Evolutionary conservation across 305 asterid genomes (phyloP).

Genomic region (Solanum hybrid): DNA sequence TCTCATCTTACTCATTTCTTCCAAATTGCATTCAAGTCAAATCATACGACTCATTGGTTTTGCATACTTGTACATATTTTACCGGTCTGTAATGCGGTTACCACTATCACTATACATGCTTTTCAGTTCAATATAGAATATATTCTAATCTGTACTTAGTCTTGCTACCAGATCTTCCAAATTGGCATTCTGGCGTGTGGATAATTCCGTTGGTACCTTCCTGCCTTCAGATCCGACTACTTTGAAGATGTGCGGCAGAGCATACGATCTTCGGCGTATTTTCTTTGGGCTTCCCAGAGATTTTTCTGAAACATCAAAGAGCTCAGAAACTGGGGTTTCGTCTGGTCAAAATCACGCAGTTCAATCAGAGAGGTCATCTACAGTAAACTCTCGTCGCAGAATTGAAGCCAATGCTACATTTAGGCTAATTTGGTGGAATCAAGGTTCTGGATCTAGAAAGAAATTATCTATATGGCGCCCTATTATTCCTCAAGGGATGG

Average conservation of each 20-base stretch:
- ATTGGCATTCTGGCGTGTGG: slow-evolving; percentile 94
- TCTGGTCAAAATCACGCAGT: slow-evolving; percentile 36
- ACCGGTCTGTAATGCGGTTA: background rate
- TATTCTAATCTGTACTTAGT: background rate
- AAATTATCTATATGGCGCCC: slow-evolving; percentile 95
- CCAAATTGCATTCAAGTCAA: background rate
- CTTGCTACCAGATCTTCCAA: slow-evolving; percentile 44
- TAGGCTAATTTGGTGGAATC: slow-evolving; percentile 88
- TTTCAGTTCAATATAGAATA: background rate
- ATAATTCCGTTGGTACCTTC: slow-evolving; percentile 79
- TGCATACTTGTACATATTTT: background rate
- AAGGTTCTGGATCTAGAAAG: slow-evolving; percentile 86
- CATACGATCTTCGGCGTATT: slow-evolving; percentile 68
- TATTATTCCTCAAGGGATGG: slow-evolving; percentile 71
- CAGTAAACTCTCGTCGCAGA: slow-evolving; percentile 57
- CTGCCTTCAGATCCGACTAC: slow-evolving; percentile 68
- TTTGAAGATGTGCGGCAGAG: slow-evolving; percentile 40
- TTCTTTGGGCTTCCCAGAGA: slow-evolving; percentile 43
- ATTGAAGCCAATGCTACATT: slow-evolving; percentile 80
- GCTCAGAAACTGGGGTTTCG: slow-evolving; percentile 31
- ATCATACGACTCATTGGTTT: background rate
- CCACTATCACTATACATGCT: background rate
- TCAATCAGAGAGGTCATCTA: slow-evolving; percentile 56
- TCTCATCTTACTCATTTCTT: background rate
- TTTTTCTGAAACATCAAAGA: slow-evolving; percentile 33